These are phyloP conservation scores for Trametes hirsuta DNA, from an alignment of 1,284 basidiomycete species.

Conservation along the genomic window DNA sequence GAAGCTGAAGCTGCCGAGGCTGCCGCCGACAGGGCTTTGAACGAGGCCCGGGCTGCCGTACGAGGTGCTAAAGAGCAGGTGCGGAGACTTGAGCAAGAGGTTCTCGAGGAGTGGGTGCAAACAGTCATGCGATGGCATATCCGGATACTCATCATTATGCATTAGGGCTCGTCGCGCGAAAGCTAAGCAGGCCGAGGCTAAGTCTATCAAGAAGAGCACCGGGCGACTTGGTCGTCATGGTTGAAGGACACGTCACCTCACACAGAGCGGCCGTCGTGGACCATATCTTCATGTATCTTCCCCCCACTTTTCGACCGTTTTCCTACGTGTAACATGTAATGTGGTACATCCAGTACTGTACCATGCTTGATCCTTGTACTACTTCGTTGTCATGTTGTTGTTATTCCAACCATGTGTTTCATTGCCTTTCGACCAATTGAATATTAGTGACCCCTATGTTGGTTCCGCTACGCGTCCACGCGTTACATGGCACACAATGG, in stretches of 20 bases:
- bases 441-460: no score
- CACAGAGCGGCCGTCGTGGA: neutral
- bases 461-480: no score
- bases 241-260: constrained; percentile 25
- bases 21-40: constrained; percentile 56
- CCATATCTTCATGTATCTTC: neutral
- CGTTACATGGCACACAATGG: no score
- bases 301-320: neutral
- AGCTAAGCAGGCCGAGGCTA: constrained; percentile 60
- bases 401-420: no score
- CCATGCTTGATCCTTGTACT: no score
- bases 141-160: constrained; percentile 2
- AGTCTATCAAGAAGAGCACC: constrained; percentile 57
- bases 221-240: constrained; percentile 59
- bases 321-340: neutral
- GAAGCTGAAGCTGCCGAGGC: constrained; percentile 59
- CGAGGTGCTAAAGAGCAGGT: constrained; percentile 57
- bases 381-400: no score
- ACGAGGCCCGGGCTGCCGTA: constrained; percentile 48
- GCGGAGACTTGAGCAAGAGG: constrained; percentile 54
- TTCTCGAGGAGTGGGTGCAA: constrained; percentile 55
- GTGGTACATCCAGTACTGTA: neutral
- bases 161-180: constrained; percentile 57
- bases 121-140: neutral
- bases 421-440: no score